Evolutionary conservation across 352 stramenopile genomes (phyloP).

Genomic region (Pythium aquatile): DNA sequence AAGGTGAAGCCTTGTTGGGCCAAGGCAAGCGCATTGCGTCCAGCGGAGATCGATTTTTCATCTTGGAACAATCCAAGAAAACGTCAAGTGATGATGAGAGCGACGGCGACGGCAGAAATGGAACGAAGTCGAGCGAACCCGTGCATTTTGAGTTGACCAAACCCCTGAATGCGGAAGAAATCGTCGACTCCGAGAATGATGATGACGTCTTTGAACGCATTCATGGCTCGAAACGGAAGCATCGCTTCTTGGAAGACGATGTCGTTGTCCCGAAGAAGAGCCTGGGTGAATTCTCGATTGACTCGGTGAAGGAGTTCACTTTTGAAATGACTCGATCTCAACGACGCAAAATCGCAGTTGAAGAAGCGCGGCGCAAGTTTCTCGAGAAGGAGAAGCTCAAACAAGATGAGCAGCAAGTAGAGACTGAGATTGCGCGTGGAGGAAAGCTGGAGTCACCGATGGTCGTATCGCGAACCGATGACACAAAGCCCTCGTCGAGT

Average conservation of each 20-base stretch:
- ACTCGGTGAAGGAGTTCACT: constrained; percentile 31
- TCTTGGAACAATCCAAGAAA: constrained; percentile 49
- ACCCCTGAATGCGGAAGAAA: background rate
- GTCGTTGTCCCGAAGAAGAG: constrained; percentile 24
- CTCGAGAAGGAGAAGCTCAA: constrained; percentile 35
- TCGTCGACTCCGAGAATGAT: constrained; percentile 15
- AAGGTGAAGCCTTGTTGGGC: constrained; percentile 15
- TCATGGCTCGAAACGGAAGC: constrained; percentile 22
- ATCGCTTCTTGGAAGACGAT: constrained; percentile 20
- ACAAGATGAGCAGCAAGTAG: constrained; percentile 44
- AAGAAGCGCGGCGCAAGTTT: constrained; percentile 25
- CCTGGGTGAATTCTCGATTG: constrained; percentile 35
- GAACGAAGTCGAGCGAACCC: background rate
- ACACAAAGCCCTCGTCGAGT: background rate
- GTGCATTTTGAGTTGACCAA: constrained; percentile 12
- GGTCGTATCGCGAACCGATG: too few relatives aligned
- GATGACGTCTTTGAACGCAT: constrained; percentile 27
- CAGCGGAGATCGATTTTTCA: constrained; percentile 67
- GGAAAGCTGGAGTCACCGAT: background rate
- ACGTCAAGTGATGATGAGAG: constrained; percentile 20
- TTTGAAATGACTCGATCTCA: constrained; percentile 28
- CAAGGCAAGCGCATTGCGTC: constrained; percentile 82
- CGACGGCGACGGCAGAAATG: background rate
- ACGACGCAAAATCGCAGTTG: constrained; percentile 28
- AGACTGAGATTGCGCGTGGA: constrained; percentile 39